Evolutionary conservation across 2,329 filamentous ascomycete genomes (phyloP), one percentile per base, ranked within the genome.

Genomic region (Sodiomyces alkalinus): DNA sequence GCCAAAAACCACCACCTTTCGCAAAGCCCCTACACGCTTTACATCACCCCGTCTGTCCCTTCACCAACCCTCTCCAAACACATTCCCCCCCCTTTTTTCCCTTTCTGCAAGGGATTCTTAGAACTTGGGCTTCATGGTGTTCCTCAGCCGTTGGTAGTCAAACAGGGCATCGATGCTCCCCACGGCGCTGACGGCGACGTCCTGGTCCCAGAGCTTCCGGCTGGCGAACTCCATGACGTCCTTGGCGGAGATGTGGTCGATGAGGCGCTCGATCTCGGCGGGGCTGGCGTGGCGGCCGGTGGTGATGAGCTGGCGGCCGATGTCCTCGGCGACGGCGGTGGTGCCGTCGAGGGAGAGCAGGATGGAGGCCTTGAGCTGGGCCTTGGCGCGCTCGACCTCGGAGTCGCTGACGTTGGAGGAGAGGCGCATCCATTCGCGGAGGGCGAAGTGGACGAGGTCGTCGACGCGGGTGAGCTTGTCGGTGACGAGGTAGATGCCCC

Each of bases 401-500:
- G 86, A 76, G 51, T 83, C 71, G 49, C 69, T 75, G 47, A 98
- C 90, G 59, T 75, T 80, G 66, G 75, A 77, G 47, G 81, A 90
- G 39, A 98, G 75, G 45, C 90, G 82, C 47, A 87, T 83, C 90
- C 90, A 98, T 69, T 98, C 90, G 44, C 87, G 82, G 55, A 96
- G 83, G 38, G 90, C 77, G 63, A 98, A 98, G 74, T 98, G 90
- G 45, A 94, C 80, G 29, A 98, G 78, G 56, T 98, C 90, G 50
- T 98, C 90, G 46, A 98, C 67, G 43, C 70, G 70, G 46, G 79
- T 85, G 45, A 80, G 62, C 62, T 90, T 80, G 61, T 94, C 86
- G 48, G 81, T 83, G 46, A 92, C 82, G 38, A 98, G 72, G 71
- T 98, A 98, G 68, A 96, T 96, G 64, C 90, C 90, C 90, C 90